Conservation (phyloP, 2,329 filamentous ascomycete species). For the Sporothrix inflata region DNA sequence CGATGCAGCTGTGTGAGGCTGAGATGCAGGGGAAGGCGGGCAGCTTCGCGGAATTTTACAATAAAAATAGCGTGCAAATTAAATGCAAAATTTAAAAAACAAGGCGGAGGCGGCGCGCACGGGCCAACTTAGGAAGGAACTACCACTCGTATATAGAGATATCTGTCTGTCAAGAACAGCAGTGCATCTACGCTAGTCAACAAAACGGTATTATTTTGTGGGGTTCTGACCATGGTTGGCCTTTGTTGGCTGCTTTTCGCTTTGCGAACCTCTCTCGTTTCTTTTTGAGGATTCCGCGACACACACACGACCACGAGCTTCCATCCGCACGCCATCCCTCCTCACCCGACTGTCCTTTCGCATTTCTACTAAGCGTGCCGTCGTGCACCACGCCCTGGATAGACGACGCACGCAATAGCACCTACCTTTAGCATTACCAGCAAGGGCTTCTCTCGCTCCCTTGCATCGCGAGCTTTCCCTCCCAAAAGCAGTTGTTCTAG, state of each 20-base stretch:
- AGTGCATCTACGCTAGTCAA: neutral
- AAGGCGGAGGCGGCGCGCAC: slow-evolving; percentile 16
- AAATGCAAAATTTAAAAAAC: neutral
- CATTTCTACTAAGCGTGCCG: neutral
- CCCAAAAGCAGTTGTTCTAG: too few relatives aligned
- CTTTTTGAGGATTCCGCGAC: slow-evolving; percentile 10
- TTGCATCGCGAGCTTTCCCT: slow-evolving; percentile 11
- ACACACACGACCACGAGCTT: slow-evolving; percentile 5
- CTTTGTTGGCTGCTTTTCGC: slow-evolving; percentile 29
- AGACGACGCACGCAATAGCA: neutral
- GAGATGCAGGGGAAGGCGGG: slow-evolving; percentile 6
- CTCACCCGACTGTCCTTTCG: neutral
- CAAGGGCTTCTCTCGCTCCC: neutral
- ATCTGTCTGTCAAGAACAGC: neutral
- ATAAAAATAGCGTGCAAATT: neutral
- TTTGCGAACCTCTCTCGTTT: slow-evolving; percentile 16
- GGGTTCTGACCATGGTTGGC: slow-evolving; percentile 1
- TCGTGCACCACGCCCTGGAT: neutral
- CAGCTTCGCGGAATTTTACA: neutral
- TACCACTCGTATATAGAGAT: neutral
- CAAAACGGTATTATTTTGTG: slow-evolving; percentile 14
- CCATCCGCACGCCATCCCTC: neutral
- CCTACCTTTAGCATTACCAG: neutral
- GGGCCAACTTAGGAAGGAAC: neutral
- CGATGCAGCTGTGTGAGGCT: slow-evolving; percentile 15